Conservation (phyloP, 257 asterid species). For the Jaltomata sinuosa region DNA sequence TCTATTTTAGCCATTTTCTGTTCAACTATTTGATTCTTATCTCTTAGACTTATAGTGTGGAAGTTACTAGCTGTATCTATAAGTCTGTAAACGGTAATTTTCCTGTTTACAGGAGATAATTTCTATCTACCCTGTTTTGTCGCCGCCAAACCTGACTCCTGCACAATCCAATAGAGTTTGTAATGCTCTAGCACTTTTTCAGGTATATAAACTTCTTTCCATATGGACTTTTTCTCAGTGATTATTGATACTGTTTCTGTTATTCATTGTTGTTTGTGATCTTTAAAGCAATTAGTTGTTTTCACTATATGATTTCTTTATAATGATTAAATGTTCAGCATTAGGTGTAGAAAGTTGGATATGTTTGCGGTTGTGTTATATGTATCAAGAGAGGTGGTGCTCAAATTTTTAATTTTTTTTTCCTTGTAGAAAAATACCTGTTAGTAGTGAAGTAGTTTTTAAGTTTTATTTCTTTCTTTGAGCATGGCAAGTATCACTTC, state of each 20-base stretch:
- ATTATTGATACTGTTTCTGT: neutral
- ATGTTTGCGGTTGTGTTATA: neutral
- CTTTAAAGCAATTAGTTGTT: neutral
- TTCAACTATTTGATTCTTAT: neutral
- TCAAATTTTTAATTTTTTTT: neutral
- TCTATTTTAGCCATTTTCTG: neutral
- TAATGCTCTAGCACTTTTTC: neutral
- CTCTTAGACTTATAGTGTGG: neutral
- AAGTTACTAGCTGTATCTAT: slow-evolving; percentile 4
- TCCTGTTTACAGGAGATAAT: slow-evolving; percentile 16
- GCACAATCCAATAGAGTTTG: neutral
- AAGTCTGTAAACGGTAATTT: neutral
- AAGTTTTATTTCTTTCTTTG: neutral
- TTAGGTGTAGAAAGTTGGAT: neutral
- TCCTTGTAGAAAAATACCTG: neutral
- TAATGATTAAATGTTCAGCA: neutral
- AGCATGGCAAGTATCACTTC: neutral
- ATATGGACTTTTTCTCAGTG: neutral
- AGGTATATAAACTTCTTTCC: neutral
- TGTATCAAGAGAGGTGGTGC: neutral
- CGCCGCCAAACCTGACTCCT: neutral
- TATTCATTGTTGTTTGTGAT: neutral
- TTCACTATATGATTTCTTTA: neutral
- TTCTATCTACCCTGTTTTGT: neutral
- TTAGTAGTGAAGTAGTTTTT: neutral